These are phyloP conservation scores for Barnettozyma hawaiiensis DNA, from an alignment of 1,139 yeast species.

Conservation along the genomic window DNA sequence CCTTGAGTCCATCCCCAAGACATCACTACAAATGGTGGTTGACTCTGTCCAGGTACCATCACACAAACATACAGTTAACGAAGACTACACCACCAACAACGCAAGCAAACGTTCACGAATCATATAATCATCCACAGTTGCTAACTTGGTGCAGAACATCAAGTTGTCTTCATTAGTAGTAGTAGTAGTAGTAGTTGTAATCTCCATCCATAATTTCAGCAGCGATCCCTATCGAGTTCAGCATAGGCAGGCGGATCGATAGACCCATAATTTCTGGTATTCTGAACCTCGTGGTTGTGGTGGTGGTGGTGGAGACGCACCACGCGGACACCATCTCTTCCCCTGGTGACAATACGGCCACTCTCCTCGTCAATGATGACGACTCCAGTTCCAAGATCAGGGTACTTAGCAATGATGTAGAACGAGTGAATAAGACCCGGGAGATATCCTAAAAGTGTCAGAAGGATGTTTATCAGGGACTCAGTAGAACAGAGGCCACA, in stretches of 20 bases:
- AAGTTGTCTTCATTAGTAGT: too few species aligned
- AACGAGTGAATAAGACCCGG: constrained; percentile 68
- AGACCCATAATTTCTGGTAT: constrained; percentile 6
- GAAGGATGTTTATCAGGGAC: constrained; percentile 51
- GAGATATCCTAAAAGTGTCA: constrained; percentile 48
- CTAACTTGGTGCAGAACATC: not conserved
- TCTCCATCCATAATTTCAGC: not conserved
- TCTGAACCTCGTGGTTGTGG: not conserved
- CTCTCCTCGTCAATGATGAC: constrained; percentile 27
- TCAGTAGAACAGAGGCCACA: constrained; percentile 61
- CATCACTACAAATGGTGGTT: not conserved
- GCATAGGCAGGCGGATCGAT: constrained; percentile 11
- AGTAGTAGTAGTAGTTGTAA: not conserved
- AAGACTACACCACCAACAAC: not conserved
- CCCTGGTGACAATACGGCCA: constrained; percentile 14
- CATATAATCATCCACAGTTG: not conserved
- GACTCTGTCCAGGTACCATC: not conserved
- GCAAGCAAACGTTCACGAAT: constrained; percentile 3
- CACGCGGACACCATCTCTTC: constrained; percentile 5
- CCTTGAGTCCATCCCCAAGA: constrained; percentile 7
- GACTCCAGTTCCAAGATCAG: constrained; percentile 35
- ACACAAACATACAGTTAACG: not conserved
- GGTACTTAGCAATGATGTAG: constrained; percentile 44
- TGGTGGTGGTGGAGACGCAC: constrained; percentile 6
- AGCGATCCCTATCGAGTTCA: constrained; percentile 4